Evolutionary conservation across 495 filamentous ascomycete genomes (phyloP).

Genomic region (Xylaria sp.): DNA sequence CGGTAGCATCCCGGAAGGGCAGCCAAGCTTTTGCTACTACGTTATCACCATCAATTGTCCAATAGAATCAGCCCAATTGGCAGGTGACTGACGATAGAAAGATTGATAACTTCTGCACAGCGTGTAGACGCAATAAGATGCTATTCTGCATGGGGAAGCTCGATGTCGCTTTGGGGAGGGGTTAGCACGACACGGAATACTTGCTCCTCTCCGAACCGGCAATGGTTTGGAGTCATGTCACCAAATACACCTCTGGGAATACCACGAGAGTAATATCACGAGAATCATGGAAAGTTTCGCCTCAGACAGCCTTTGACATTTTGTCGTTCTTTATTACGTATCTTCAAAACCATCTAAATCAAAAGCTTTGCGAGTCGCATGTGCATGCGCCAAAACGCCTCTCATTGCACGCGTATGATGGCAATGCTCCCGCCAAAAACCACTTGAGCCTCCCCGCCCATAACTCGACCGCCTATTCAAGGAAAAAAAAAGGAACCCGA

Average conservation of each 20-base stretch:
- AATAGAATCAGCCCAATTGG: constrained; percentile 1
- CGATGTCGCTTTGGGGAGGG: constrained; percentile 14
- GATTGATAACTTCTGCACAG: not conserved
- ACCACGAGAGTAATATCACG: not conserved
- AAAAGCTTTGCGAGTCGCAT: not conserved
- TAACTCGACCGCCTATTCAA: not conserved
- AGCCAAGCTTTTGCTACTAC: constrained; percentile 14
- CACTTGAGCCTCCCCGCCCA: not conserved
- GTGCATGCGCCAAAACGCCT: constrained; percentile 9
- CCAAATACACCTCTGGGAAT: not conserved
- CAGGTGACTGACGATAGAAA: not conserved
- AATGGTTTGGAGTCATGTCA: not conserved
- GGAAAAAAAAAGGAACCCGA: not conserved
- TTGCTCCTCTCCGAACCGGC: not conserved
- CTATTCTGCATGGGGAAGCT: constrained; percentile 27
- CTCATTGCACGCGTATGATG: constrained; percentile 1
- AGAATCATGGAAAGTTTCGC: not conserved
- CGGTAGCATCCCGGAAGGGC: constrained; percentile 19
- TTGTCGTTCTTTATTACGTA: constrained; percentile 4
- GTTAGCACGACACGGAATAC: not conserved
- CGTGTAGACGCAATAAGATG: not conserved
- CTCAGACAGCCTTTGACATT: not conserved
- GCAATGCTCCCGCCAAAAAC: not conserved
- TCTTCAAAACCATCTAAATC: not conserved
- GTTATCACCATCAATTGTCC: constrained; percentile 4